phyloP scores from a whole-genome alignment of 805 yeast genomes.

The Lachancea cidri region DNA sequence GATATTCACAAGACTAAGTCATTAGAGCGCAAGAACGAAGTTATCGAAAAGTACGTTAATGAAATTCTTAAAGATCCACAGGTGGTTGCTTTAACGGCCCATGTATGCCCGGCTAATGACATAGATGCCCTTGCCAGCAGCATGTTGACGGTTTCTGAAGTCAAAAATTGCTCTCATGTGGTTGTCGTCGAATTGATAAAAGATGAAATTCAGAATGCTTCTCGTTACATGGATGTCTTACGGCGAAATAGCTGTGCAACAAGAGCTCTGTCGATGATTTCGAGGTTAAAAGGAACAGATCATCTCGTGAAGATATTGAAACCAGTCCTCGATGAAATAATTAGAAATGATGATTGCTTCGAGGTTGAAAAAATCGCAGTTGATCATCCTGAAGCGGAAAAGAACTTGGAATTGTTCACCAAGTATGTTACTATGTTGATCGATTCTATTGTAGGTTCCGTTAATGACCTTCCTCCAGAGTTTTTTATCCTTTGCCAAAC shows the following conservation, averaged over 20 bases:
- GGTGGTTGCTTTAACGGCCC: slow-evolving; percentile 49
- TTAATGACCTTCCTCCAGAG: slow-evolving; percentile 60
- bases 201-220: slow-evolving; percentile 57
- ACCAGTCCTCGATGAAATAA: slow-evolving; percentile 53
- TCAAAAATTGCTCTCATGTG: slow-evolving; percentile 38
- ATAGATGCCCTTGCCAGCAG: slow-evolving; percentile 68
- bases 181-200: slow-evolving; percentile 51
- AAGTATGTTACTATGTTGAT: slow-evolving; percentile 52
- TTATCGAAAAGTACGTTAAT: slow-evolving; percentile 29
- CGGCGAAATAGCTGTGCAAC: slow-evolving; percentile 82
- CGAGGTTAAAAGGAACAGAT: slow-evolving; percentile 58
- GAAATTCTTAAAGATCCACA: slow-evolving; percentile 36
- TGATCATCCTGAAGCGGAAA: slow-evolving; percentile 36
- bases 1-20: slow-evolving; percentile 24
- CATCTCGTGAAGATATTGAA: slow-evolving; percentile 50
- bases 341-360: slow-evolving; percentile 46
- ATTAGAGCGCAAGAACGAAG: slow-evolving; percentile 22
- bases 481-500: slow-evolving; percentile 66
- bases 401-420: slow-evolving; percentile 45
- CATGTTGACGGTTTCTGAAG: slow-evolving; percentile 49
- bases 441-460: slow-evolving; percentile 52
- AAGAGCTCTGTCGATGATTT: slow-evolving; percentile 63
- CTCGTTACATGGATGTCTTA: slow-evolving; percentile 65
- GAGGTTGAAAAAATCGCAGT: slow-evolving; percentile 55
- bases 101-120: slow-evolving; percentile 60